Conservation (phyloP, 139 green algal species). For the Chlamydomonas asymmetrica region DNA sequence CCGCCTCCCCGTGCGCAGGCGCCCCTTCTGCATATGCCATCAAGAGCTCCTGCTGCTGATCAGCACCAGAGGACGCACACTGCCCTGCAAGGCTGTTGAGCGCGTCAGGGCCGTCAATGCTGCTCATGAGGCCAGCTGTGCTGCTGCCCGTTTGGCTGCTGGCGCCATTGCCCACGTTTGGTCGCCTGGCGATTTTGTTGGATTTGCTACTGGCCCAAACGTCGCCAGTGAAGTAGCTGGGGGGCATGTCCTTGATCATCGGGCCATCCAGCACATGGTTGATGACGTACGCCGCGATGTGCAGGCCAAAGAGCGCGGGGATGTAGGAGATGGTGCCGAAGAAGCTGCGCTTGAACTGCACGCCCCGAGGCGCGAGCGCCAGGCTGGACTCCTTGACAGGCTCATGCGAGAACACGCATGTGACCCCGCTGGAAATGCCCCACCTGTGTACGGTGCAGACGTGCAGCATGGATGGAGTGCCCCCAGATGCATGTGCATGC, state of each 20-base stretch:
- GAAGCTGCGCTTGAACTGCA: slow-evolving; percentile 39
- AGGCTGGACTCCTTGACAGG: slow-evolving; percentile 6
- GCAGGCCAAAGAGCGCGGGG: slow-evolving; percentile 38
- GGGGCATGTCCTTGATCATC: slow-evolving; percentile 5
- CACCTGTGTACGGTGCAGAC: too few species aligned
- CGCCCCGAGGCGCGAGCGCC: not conserved
- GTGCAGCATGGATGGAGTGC: too few species aligned
- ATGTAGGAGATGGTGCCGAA: slow-evolving; percentile 55
- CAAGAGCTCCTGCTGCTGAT: too few species aligned
- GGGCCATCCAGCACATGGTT: slow-evolving; percentile 11
- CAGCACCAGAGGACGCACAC: too few species aligned
- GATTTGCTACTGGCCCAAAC: not conserved
- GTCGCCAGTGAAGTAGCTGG: not conserved
- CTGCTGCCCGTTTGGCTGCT: not conserved
- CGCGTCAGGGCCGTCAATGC: too few species aligned
- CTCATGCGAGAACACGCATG: slow-evolving; percentile 27
- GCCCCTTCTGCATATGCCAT: too few species aligned
- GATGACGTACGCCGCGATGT: slow-evolving; percentile 32
- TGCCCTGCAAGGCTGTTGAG: too few species aligned
- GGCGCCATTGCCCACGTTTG: not conserved
- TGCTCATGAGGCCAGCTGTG: not conserved
- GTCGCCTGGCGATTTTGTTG: not conserved
- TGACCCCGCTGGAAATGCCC: slow-evolving; percentile 16
- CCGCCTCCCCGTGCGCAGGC: too few species aligned
- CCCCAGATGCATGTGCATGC: too few species aligned